These are phyloP conservation scores for Eimeria acervulina DNA, from an alignment of 169 alveolate species.

Conservation along the genomic window DNA sequence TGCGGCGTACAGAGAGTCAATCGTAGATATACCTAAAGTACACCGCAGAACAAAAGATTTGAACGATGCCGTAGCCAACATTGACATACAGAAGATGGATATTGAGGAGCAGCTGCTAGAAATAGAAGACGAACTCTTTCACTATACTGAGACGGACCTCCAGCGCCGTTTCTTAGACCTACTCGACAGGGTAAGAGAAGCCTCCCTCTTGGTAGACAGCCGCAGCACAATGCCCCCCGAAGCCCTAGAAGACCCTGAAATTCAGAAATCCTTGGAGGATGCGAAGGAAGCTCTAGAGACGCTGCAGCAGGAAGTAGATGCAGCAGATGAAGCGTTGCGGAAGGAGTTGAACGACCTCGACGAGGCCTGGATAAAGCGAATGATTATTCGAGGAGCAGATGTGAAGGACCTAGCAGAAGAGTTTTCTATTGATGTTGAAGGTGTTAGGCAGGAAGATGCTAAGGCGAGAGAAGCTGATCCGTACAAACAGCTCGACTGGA, in stretches of 20 bases:
- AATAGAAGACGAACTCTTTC: constrained; percentile 21
- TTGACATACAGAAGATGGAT: constrained; percentile 35
- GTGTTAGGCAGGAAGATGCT: neutral
- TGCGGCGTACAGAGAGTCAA: neutral
- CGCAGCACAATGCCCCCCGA: constrained; percentile 23
- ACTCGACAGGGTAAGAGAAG: neutral
- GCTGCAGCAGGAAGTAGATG: constrained; percentile 61
- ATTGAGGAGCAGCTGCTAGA: constrained; percentile 60
- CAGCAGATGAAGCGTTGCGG: constrained; percentile 37
- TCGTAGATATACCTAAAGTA: neutral
- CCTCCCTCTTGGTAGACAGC: constrained; percentile 23
- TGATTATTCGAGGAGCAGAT: constrained; percentile 53
- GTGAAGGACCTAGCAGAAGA: constrained; percentile 11
- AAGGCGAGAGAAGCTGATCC: neutral
- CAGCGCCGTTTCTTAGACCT: neutral
- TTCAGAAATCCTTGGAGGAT: neutral
- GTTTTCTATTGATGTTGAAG: neutral
- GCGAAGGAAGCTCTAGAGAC: constrained; percentile 9
- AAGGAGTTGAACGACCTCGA: constrained; percentile 48
- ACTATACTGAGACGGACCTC: neutral
- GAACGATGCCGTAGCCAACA: neutral
- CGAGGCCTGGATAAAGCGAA: constrained; percentile 45
- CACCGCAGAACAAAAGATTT: neutral
- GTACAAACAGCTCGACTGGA: neutral
- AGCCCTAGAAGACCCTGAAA: constrained; percentile 36